These are phyloP conservation scores for Volutella citrinella DNA, from an alignment of 2,329 filamentous ascomycete genomes.

Conservation along the genomic window DNA sequence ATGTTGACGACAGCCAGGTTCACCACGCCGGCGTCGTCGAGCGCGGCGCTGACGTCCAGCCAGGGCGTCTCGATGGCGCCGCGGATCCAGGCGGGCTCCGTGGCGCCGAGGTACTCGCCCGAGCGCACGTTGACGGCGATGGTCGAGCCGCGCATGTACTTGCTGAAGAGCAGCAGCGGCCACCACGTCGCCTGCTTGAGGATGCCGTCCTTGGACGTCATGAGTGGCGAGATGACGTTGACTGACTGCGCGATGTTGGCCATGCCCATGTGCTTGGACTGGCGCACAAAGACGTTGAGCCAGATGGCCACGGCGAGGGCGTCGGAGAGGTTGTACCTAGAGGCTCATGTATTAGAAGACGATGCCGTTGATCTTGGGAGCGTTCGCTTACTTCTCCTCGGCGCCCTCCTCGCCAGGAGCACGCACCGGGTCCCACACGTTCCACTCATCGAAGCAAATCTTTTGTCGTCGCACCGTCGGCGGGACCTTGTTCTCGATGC, in stretches of 20 bases:
- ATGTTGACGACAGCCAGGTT: constrained; percentile 74
- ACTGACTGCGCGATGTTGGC: constrained; percentile 75
- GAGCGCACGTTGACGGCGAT: constrained; percentile 63
- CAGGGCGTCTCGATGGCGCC: constrained; percentile 66
- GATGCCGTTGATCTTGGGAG: not conserved
- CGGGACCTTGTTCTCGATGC: constrained; percentile 64
- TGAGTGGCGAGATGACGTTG: constrained; percentile 74
- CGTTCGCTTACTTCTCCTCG: constrained; percentile 51
- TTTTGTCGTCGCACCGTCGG: constrained; percentile 58
- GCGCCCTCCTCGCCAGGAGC: constrained; percentile 70
- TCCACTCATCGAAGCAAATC: constrained; percentile 85
- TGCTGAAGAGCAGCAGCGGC: constrained; percentile 58
- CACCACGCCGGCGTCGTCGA: constrained; percentile 56
- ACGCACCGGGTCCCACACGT: constrained; percentile 73
- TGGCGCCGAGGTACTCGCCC: constrained; percentile 64
- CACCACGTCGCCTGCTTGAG: constrained; percentile 74
- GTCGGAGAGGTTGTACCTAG: constrained; percentile 67
- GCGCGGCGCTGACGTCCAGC: constrained; percentile 63
- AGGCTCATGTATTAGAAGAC: not conserved
- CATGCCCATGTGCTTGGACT: constrained; percentile 70
- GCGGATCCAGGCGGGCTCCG: constrained; percentile 62
- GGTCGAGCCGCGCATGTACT: constrained; percentile 67
- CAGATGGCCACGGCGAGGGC: constrained; percentile 72
- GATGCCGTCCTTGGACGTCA: constrained; percentile 64
- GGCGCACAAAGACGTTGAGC: constrained; percentile 74